Evolutionary conservation across 2,329 filamentous ascomycete genomes (phyloP).

Genomic region (Diaporthe nobilis): DNA sequence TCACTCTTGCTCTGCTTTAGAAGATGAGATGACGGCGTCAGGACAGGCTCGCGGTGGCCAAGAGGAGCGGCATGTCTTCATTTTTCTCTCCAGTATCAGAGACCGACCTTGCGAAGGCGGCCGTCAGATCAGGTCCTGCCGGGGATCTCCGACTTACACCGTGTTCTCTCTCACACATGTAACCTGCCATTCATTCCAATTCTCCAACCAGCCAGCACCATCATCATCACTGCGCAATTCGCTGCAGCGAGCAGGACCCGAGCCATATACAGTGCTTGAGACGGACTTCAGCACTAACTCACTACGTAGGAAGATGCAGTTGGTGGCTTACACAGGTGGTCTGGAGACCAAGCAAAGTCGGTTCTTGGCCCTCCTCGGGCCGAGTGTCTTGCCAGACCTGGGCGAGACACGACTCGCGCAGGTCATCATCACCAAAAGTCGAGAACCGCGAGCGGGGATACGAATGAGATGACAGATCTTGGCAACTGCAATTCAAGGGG

Average conservation of each 20-base stretch:
- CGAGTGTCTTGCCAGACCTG: background rate
- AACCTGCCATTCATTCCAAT: conserved; percentile 35
- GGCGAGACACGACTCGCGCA: conserved; percentile 37
- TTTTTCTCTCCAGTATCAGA: background rate
- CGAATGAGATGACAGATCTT: conserved; percentile 35
- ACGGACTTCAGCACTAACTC: background rate
- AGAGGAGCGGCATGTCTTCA: background rate
- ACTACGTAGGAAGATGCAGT: background rate
- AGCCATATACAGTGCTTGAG: background rate
- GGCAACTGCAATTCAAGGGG: conserved; percentile 6
- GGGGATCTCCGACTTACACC: conserved; percentile 40
- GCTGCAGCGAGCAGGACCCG: background rate
- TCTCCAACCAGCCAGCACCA: conserved; percentile 6
- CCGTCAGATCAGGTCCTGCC: conserved; percentile 27
- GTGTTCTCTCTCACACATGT: conserved; percentile 26
- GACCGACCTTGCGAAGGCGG: conserved; percentile 32
- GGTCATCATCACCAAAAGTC: conserved; percentile 15
- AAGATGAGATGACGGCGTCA: background rate
- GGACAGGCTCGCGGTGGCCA: background rate
- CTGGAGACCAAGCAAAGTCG: background rate
- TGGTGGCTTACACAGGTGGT: conserved; percentile 13
- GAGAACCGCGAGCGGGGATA: conserved; percentile 23
- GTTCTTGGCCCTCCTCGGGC: conserved; percentile 6
- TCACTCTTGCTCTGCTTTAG: background rate
- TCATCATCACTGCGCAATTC: background rate